phyloP scores from a whole-genome alignment of 2,329 filamentous ascomycete species.

The Blastomyces emzantsi region DNA sequence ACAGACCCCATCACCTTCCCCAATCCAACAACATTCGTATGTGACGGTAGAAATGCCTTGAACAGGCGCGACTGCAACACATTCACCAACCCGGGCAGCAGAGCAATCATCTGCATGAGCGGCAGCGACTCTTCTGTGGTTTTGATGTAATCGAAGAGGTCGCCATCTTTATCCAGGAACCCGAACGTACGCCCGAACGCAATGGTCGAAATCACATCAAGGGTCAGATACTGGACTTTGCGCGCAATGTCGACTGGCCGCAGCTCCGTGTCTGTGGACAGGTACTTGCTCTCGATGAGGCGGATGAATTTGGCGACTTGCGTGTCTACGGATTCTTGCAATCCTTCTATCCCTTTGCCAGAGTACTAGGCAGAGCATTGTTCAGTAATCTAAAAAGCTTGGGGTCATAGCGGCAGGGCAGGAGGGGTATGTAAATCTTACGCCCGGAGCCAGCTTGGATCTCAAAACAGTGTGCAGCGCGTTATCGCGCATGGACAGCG shows the following conservation, averaged over 20 bases:
- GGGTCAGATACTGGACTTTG: slow-evolving; percentile 46
- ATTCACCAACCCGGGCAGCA: slow-evolving; percentile 17
- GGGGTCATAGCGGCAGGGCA: background rate
- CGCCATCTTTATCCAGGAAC: slow-evolving; percentile 37
- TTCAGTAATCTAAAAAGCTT: background rate
- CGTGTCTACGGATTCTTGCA: slow-evolving; percentile 44
- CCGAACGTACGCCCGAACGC: slow-evolving; percentile 44
- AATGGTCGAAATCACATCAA: slow-evolving; percentile 49
- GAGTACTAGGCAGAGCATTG: slow-evolving; percentile 35
- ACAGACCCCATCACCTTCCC: slow-evolving; percentile 20
- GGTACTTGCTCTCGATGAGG: slow-evolving; percentile 42
- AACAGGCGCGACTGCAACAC: slow-evolving; percentile 15
- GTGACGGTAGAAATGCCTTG: slow-evolving; percentile 16
- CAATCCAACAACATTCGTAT: slow-evolving; percentile 19
- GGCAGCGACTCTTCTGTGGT: slow-evolving; percentile 22
- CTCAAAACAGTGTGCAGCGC: slow-evolving; percentile 4
- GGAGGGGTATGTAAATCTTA: background rate
- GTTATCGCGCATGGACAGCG: slow-evolving; percentile 1
- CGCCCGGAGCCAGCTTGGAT: slow-evolving; percentile 8
- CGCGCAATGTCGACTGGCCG: slow-evolving; percentile 38
- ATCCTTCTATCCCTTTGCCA: slow-evolving; percentile 45
- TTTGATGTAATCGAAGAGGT: slow-evolving; percentile 34
- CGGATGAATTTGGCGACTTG: slow-evolving; percentile 40
- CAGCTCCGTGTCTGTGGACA: slow-evolving; percentile 24
- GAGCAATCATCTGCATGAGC: slow-evolving; percentile 14